Base-by-base conservation (phyloP, 306 rosid species). In the Biancaea sappan region DNA sequence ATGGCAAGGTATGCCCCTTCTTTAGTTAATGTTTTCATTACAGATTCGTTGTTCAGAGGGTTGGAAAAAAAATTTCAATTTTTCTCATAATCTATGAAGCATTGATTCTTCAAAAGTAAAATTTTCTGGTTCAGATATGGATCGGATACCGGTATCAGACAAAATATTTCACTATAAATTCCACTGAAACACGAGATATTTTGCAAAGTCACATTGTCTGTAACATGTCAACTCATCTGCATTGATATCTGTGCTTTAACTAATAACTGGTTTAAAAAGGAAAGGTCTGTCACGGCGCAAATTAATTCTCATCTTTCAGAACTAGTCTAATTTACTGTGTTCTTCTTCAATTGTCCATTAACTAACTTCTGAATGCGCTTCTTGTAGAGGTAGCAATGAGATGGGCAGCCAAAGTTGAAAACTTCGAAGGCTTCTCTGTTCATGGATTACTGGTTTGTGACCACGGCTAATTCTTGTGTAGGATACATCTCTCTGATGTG, bases 311-410 rank as follows among this genome's bases (percentile, higher is more conserved):
- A 16, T 34, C 7, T 46, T 67, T 24, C 2, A 5, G 43, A 32
- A 14, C 29, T 31, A 48, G 15, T 32, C 13, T 47, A 0, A 21
- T 66, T 54, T 19, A 48, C 63, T 59, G 48, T 66, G 48, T 19
- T 79, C 68, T 75, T 28, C 31, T 60, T 31, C 26, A 6, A 16
- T 10, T 60, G 26, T 54, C 1, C 28, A 47, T 41, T n/a, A 53
- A 37, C 58, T 41, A 37, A 72, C 19, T 31, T 61, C 80, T 71
- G 5, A 19, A 19, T 54, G 58, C 44, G 1, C 14, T 74, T 62
- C 18, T 63, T 66, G 82, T 85, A 90, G 96, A 75, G 82, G 85
- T 90, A 86, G 86, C 56, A 70, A 32, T 61, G 74, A 32, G 79
- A 66, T 50, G 71, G 79, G 52, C 43, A 69, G 66, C 77, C 64